Evolutionary conservation across 1,284 basidiomycete species (phyloP).

Genomic region (Termitomyces sp.): DNA sequence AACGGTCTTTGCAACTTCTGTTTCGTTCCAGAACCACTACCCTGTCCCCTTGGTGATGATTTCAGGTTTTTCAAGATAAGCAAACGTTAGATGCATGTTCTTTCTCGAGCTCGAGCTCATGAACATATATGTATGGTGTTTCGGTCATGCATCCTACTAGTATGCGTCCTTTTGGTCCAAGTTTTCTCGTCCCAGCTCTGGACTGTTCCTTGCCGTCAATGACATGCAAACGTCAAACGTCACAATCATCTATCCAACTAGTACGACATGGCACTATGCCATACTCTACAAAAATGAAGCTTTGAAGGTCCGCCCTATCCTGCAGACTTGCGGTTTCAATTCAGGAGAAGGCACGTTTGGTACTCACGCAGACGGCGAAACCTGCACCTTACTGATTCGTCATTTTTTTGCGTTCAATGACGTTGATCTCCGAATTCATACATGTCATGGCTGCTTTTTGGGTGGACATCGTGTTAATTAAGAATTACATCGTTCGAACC

Average conservation of each 20-base stretch:
- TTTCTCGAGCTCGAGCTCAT: background rate
- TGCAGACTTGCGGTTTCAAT: too few species aligned
- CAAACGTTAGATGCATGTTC: background rate
- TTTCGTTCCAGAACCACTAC: background rate
- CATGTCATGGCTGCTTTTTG: too few species aligned
- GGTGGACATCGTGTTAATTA: too few species aligned
- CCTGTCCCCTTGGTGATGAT: background rate
- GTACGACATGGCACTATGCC: background rate
- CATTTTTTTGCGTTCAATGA: background rate
- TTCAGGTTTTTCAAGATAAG: background rate
- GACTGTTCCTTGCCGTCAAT: background rate
- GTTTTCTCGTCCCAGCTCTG: background rate
- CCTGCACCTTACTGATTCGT: background rate
- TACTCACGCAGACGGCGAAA: background rate
- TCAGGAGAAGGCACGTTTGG: background rate
- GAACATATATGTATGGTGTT: background rate
- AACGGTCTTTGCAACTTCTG: background rate
- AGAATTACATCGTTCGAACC: background rate
- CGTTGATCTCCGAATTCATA: background rate
- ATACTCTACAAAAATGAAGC: background rate
- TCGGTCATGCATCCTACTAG: background rate
- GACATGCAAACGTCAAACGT: background rate
- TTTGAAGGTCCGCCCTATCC: background rate
- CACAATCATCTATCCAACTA: background rate
- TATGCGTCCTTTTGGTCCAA: too few species aligned